These are phyloP conservation scores for Magnolia sinica DNA, from an alignment of 164 flowering plant species.

Conservation along the genomic window DNA sequence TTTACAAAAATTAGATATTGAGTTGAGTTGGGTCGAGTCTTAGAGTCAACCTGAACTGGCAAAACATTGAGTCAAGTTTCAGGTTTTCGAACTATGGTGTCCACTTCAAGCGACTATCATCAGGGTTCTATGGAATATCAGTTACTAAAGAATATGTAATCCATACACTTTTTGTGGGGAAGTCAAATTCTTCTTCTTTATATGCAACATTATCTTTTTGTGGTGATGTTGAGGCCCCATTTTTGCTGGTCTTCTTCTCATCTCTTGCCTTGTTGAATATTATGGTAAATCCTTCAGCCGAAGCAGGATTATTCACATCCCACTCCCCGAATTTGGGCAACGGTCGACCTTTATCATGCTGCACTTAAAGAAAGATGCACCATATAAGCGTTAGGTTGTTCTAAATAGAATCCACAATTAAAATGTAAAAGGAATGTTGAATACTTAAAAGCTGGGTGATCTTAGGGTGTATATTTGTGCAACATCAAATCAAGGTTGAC, in stretches of 20 bases:
- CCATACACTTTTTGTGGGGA: neutral
- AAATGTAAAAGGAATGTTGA: neutral
- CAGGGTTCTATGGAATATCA: no score
- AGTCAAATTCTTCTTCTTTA: neutral
- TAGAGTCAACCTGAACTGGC: no score
- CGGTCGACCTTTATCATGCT: constrained; percentile 49
- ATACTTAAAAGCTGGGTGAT: neutral
- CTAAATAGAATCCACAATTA: neutral
- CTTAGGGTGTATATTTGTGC: neutral
- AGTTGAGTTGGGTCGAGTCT: no score
- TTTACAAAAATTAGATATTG: no score
- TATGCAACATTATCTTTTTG: neutral
- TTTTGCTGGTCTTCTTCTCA: constrained; percentile 53
- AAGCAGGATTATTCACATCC: constrained; percentile 76
- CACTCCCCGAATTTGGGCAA: constrained; percentile 81
- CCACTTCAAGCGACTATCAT: no score
- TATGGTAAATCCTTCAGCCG: constrained; percentile 69
- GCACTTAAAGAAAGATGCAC: neutral
- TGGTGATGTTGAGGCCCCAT: neutral
- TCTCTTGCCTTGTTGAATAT: constrained; percentile 73
- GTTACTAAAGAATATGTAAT: no score
- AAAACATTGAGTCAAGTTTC: no score
- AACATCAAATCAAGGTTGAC: no score
- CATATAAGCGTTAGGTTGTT: neutral
- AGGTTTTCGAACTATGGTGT: no score